These are phyloP conservation scores for Isatis tinctoria DNA, from an alignment of 345 rosid species.

Conservation along the genomic window DNA sequence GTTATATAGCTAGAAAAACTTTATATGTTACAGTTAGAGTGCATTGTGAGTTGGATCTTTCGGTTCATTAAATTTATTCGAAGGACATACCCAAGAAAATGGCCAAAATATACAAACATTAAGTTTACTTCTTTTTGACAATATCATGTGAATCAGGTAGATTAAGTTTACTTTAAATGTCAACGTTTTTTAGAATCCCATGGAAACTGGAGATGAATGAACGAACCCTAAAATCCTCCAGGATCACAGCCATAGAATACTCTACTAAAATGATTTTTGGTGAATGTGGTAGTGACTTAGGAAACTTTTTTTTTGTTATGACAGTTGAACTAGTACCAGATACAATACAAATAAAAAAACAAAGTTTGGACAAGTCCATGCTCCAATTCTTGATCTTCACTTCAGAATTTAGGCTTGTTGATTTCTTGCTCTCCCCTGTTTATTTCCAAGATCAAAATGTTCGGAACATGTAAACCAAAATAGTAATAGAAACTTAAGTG, in stretches of 20 bases:
- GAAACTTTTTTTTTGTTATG: too few relatives aligned
- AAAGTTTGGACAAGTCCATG: neutral
- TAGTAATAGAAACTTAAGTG: neutral
- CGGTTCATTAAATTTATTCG: neutral
- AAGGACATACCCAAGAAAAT: too few relatives aligned
- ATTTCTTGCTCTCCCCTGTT: neutral
- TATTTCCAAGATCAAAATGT: neutral
- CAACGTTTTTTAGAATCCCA: too few relatives aligned
- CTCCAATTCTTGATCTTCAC: neutral
- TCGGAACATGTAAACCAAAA: neutral
- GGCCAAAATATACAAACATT: too few relatives aligned
- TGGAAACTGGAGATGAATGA: neutral
- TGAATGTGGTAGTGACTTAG: too few relatives aligned
- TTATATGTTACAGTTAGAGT: neutral
- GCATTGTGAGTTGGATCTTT: neutral
- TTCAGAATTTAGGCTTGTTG: neutral
- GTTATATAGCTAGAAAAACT: neutral
- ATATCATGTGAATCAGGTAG: too few relatives aligned
- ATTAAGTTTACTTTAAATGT: too few relatives aligned
- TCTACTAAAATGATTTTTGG: neutral
- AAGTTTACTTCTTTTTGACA: neutral
- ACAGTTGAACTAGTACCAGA: too few relatives aligned
- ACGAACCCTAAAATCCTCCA: neutral
- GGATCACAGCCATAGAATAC: neutral
- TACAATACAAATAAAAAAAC: too few relatives aligned